These are phyloP conservation scores for Podospora tetraspora DNA, from an alignment of 495 filamentous ascomycete genomes.

Conservation along the genomic window DNA sequence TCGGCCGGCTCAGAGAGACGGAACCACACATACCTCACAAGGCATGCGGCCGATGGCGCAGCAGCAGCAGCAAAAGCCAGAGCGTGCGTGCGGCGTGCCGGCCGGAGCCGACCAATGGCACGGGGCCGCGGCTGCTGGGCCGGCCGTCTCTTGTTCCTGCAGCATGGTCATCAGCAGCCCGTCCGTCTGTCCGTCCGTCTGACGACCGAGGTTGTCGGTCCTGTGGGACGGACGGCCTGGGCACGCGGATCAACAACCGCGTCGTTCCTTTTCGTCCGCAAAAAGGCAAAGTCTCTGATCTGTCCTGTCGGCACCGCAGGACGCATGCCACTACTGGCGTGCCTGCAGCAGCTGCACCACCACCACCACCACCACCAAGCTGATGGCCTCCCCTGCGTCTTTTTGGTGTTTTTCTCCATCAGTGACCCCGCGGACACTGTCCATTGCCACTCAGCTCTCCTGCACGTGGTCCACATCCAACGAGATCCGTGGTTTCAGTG, in stretches of 20 bases:
- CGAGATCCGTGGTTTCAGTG: background rate
- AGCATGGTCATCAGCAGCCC: background rate
- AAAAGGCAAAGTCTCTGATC: background rate
- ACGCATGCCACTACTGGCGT: constrained; percentile 2
- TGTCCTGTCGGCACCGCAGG: background rate
- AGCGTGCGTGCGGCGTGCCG: background rate
- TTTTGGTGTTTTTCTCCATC: background rate
- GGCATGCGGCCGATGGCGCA: background rate
- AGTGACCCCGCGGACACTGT: background rate
- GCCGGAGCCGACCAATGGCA: background rate
- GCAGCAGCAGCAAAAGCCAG: background rate
- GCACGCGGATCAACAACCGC: background rate
- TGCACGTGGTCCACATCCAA: background rate
- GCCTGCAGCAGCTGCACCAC: background rate
- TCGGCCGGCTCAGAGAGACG: background rate
- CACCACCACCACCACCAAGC: background rate
- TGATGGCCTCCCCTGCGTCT: constrained; percentile 1
- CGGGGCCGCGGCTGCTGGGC: background rate
- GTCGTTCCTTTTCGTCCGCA: background rate
- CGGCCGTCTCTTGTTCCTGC: constrained; percentile 5
- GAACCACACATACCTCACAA: background rate
- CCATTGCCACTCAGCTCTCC: background rate
- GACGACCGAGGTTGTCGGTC: constrained; percentile 1
- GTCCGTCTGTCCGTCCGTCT: background rate
- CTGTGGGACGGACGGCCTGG: background rate